These are phyloP conservation scores for Talaromyces sp. DNA, from an alignment of 2,329 filamentous ascomycete genomes.

Conservation along the genomic window DNA sequence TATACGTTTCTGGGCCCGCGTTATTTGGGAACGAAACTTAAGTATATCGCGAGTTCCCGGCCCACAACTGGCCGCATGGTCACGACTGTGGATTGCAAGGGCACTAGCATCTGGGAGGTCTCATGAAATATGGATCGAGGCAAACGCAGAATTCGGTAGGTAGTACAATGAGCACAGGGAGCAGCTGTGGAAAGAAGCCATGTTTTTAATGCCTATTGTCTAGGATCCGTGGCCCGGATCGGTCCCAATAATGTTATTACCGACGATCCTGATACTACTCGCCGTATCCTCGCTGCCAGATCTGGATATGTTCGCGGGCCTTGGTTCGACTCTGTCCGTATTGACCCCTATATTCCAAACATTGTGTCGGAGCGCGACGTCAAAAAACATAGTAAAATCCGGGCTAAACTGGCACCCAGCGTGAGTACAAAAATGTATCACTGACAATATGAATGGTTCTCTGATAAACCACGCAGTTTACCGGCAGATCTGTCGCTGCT, in stretches of 20 bases:
- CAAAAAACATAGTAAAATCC: neutral
- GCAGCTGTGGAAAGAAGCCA: too few species aligned
- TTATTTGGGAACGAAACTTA: neutral
- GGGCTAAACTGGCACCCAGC: neutral
- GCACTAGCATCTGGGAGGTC: neutral
- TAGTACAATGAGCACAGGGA: too few species aligned
- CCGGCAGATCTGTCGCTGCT: neutral
- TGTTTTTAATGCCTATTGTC: neutral
- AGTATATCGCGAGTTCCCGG: neutral
- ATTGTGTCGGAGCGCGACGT: slow-evolving; percentile 2
- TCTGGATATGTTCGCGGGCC: slow-evolving; percentile 2
- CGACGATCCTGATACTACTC: slow-evolving; percentile 1
- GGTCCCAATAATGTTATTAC: slow-evolving; percentile 4
- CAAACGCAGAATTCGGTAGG: neutral
- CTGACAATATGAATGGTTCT: neutral
- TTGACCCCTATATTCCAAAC: slow-evolving; percentile 2
- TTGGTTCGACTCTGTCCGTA: slow-evolving; percentile 1
- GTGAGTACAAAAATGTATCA: neutral
- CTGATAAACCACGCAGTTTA: neutral
- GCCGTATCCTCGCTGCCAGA: neutral
- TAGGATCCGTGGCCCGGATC: slow-evolving; percentile 1
- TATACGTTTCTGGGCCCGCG: neutral
- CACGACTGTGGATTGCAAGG: neutral
- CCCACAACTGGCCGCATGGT: neutral
- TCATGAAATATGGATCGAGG: slow-evolving; percentile 1